Conservation (phyloP, 495 filamentous ascomycete genomes). For the Xylaria flabelliformis region DNA sequence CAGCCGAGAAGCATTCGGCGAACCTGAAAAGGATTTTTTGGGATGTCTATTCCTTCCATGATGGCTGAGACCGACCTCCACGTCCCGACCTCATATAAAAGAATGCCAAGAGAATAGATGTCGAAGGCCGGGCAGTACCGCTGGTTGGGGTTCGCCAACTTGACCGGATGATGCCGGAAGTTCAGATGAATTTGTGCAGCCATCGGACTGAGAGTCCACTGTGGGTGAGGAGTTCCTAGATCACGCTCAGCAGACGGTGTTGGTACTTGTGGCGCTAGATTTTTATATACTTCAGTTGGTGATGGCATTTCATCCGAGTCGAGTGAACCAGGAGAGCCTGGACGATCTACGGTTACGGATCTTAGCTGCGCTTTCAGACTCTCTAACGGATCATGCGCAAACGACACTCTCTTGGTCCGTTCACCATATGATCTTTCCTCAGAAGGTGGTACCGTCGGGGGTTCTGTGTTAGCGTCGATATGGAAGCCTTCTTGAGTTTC, state of each 20-base stretch:
- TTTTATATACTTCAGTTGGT: not conserved
- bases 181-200: not conserved
- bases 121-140: not conserved
- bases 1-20: not conserved
- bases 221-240: not conserved
- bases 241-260: not conserved
- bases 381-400: not conserved
- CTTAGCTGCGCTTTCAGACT: not conserved
- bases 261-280: not conserved
- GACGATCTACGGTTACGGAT: not conserved
- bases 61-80: not conserved
- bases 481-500: not conserved
- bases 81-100: not conserved
- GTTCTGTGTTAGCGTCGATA: not conserved
- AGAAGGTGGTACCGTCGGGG: not conserved
- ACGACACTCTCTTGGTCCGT: not conserved
- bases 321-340: not conserved
- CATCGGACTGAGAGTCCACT: not conserved
- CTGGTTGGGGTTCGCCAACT: not conserved
- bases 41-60: not conserved
- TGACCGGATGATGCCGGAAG: not conserved
- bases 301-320: not conserved
- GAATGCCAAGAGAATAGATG: not conserved
- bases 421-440: not conserved
- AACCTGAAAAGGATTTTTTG: not conserved